Evolutionary conservation across 768 basidiomycete genomes (phyloP).

Genomic region (Termitomyces sp.): DNA sequence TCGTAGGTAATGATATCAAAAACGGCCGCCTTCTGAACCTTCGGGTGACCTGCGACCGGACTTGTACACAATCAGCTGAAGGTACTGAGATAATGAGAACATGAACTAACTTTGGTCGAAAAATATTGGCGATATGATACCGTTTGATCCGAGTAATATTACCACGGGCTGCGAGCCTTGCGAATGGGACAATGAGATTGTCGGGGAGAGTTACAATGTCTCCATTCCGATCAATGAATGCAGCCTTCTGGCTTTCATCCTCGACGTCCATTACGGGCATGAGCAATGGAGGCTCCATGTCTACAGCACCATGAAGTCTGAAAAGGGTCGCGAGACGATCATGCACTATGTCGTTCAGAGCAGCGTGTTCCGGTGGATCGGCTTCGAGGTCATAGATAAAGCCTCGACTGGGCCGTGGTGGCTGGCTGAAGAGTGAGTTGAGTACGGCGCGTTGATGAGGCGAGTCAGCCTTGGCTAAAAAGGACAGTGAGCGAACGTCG

Average conservation of each 20-base stretch:
- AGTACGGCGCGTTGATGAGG: constrained; percentile 78
- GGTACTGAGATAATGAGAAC: constrained; percentile 5
- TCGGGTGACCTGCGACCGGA: constrained; percentile 68
- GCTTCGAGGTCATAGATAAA: constrained; percentile 74
- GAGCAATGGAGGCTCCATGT: constrained; percentile 82
- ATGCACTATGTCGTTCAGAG: constrained; percentile 70
- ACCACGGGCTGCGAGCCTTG: constrained; percentile 73
- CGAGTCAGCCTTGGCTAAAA: constrained; percentile 71
- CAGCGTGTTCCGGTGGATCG: constrained; percentile 65
- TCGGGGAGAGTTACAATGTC: constrained; percentile 73
- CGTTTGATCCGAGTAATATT: constrained; percentile 74
- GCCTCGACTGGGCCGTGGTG: constrained; percentile 57
- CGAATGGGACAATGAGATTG: constrained; percentile 72
- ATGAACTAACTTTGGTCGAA: constrained; percentile 53
- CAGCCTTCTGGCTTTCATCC: constrained; percentile 62
- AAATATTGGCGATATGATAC: constrained; percentile 75
- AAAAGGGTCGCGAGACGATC: constrained; percentile 77
- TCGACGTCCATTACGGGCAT: constrained; percentile 64
- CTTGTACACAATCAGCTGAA: constrained; percentile 28
- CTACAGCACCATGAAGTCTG: constrained; percentile 85
- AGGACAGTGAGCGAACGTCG: not conserved
- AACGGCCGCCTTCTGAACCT: constrained; percentile 66
- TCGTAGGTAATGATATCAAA: constrained; percentile 86
- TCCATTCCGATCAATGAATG: constrained; percentile 78
- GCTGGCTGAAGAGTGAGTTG: constrained; percentile 73